A percentile compares a stretch with the other conserved stretches of the same genome.
These are phyloP conservation scores for Volvariella volvacea DNA, from an alignment of 1,284 basidiomycete genomes.

Conservation along the genomic window DNA sequence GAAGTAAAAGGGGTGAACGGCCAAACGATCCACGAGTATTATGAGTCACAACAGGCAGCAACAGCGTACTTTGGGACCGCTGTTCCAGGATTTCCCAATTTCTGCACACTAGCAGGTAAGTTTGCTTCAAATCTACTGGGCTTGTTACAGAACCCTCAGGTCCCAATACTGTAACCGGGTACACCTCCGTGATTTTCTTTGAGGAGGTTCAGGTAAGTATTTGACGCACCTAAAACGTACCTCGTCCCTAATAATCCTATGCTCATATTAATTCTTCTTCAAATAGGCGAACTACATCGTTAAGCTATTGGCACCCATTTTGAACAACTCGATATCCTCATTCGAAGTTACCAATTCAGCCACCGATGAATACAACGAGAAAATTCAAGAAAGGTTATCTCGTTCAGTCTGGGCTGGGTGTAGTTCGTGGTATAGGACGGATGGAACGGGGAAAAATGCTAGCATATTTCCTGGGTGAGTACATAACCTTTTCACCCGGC, in stretches of 20 bases:
- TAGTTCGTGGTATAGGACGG: constrained; percentile 32
- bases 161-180: constrained; percentile 39
- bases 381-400: constrained; percentile 28
- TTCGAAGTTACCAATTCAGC: constrained; percentile 26
- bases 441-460: constrained; percentile 23
- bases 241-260: too few relatives aligned
- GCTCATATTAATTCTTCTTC: too few relatives aligned
- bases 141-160: constrained; percentile 20
- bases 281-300: constrained; percentile 32
- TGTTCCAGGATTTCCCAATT: constrained; percentile 36
- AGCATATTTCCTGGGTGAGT: constrained; percentile 31
- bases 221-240: too few relatives aligned
- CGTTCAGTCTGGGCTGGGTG: constrained; percentile 32
- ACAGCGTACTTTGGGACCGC: constrained; percentile 34
- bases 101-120: constrained; percentile 28
- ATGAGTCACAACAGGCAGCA: constrained; percentile 27
- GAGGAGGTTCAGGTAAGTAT: too few relatives aligned
- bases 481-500: not conserved
- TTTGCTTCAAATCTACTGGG: not conserved
- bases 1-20: constrained; percentile 20
- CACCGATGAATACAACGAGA: constrained; percentile 33
- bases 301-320: constrained; percentile 31
- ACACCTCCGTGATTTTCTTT: too few relatives aligned
- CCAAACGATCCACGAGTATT: constrained; percentile 30
- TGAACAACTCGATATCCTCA: constrained; percentile 21